Percentiles rank a stretch among this genome's conserved stretches.
phyloP scores from a whole-genome alignment of 176 grass and related monocot species.

The Oryza punctata region DNA sequence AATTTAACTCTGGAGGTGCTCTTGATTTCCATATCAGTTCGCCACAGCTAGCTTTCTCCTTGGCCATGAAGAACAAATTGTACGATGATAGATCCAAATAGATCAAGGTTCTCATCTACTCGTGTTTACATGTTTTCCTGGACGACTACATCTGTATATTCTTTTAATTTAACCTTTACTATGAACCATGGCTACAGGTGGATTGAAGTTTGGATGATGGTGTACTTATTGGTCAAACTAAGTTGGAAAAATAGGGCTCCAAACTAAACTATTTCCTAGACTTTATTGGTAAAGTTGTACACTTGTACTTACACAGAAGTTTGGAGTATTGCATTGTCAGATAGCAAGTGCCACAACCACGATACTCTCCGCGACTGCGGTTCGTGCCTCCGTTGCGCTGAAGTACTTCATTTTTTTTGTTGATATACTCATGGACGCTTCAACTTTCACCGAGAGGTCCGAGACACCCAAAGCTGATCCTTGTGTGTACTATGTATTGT shows the following conservation, averaged over 20 bases:
- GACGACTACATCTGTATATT: neutral
- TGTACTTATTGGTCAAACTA: constrained; percentile 50
- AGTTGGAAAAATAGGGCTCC: constrained; percentile 44
- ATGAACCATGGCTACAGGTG: constrained; percentile 53
- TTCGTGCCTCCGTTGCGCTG: neutral
- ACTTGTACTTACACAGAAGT: neutral
- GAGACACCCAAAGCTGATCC: neutral
- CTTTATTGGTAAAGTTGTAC: neutral
- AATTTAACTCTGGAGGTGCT: no score
- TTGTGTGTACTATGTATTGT: neutral
- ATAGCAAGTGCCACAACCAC: neutral
- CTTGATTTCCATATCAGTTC: no score
- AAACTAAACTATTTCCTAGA: constrained; percentile 2
- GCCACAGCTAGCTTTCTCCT: no score
- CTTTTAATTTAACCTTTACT: constrained; percentile 16
- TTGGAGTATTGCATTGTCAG: neutral
- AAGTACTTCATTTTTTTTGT: constrained; percentile 3
- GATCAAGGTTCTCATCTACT: constrained; percentile 53
- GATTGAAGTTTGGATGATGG: constrained; percentile 80
- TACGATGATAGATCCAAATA: constrained; percentile 67
- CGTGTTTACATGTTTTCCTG: neutral
- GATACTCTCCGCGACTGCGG: neutral
- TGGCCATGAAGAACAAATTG: no score
- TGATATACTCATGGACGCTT: neutral
- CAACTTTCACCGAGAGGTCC: neutral